These are phyloP conservation scores for Astrothelium macrocarpum DNA, from an alignment of 495 filamentous ascomycete genomes.

Conservation along the genomic window DNA sequence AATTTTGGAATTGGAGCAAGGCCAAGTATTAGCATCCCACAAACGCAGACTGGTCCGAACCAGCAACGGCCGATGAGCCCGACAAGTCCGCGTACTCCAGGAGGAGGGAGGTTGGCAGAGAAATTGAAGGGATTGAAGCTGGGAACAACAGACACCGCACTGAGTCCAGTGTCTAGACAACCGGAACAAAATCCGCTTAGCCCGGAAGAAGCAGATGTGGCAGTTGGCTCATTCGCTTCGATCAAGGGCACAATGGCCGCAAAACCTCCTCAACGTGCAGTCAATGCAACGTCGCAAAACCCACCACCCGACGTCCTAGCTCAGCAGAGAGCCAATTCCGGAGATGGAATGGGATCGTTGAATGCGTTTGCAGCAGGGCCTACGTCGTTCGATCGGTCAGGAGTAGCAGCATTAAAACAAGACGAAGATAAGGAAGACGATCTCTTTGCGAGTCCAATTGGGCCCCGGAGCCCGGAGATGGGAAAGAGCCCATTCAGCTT, in stretches of 20 bases:
- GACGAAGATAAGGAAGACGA: slow-evolving; percentile 53
- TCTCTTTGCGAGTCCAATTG: slow-evolving; percentile 71
- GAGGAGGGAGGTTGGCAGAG: slow-evolving; percentile 58
- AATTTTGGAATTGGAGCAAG: slow-evolving; percentile 56
- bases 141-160: slow-evolving; percentile 56
- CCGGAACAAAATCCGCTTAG: slow-evolving; percentile 42
- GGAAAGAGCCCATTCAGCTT: slow-evolving; percentile 29
- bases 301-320: slow-evolving; percentile 34
- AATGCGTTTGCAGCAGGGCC: slow-evolving; percentile 24
- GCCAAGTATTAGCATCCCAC: slow-evolving; percentile 14
- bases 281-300: slow-evolving; percentile 26
- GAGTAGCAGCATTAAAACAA: slow-evolving; percentile 12
- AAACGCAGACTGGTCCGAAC: slow-evolving; percentile 25
- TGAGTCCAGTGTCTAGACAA: slow-evolving; percentile 23
- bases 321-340: slow-evolving; percentile 32
- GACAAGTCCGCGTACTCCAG: slow-evolving; percentile 39
- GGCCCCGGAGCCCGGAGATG: slow-evolving; percentile 69
- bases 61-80: slow-evolving; percentile 32
- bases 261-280: slow-evolving; percentile 27
- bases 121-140: slow-evolving; percentile 68
- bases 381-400: slow-evolving; percentile 15
- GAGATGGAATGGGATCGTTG: slow-evolving; percentile 34
- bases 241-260: slow-evolving; percentile 38
- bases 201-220: slow-evolving; percentile 53
- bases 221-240: slow-evolving; percentile 48